Base-by-base conservation (phyloP, 495 filamentous ascomycete genomes). In the Apiosordaria backusii region DNA sequence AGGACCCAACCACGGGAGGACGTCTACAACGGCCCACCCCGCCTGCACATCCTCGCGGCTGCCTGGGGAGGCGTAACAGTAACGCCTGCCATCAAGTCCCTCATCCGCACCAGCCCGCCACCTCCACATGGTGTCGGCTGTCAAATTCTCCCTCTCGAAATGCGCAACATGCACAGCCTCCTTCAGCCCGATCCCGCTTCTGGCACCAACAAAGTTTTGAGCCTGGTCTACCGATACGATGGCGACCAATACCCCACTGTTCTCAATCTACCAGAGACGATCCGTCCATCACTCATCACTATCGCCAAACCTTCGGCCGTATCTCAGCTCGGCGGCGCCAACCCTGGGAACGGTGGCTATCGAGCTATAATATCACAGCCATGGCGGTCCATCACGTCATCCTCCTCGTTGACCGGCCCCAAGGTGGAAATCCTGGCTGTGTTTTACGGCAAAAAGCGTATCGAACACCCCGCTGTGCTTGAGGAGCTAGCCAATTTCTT, bases 41-140 rank as follows among this genome's bases (percentile, higher is more conserved):
- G 52, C 2, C 67, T 75, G 21, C 50, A 69, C 1, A 66, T 75
- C 60, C 63, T 70, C 45, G 71, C 61, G 59, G 72, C 72, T 3
- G 69, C 72, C 45, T 75, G 67, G 68, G 72, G 72, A 50, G 72
- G 72, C 71, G 62, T 75, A 15, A 71, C 26, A 10, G 68, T 71
- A 4, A 75, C 71, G 10, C 40, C 63, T 19, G 67, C 69, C 15
- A 27, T 70, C 23, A 54, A 53, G 16, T 50, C 63, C 53, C 67
- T 75, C 52, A 61, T 67, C 54, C n/a, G 22, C 7, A 23, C 52
- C n/a, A 55, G 22, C 7, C 22, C 19, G 7, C 35, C 35, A 45
- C 35, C 35, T 45, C 35, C 35, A 10, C 35, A 45, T 45, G 35
- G 35, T 15, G 61, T n/a, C 29, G 60, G 35, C 57, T n/a, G 52